Evolutionary conservation across 2,329 filamentous ascomycete species (phyloP), one percentile per base, ranked within the genome.

Genomic region (Zymoseptoria pseudotritici): DNA sequence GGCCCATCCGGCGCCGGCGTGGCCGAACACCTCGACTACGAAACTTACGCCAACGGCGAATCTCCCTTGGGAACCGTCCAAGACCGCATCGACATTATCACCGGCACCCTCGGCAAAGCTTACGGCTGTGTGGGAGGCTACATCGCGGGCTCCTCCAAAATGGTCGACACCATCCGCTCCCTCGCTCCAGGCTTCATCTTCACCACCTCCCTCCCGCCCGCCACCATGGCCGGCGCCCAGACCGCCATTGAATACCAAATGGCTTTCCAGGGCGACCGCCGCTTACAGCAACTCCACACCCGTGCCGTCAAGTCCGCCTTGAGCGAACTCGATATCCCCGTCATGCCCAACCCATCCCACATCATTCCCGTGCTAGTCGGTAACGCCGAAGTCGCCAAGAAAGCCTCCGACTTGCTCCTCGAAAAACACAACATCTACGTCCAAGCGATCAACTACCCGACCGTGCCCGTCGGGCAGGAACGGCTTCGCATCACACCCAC

Each of bases 401-500:
- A 87, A 68, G 94, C 94, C 7, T 96, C 90, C 22, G 94, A 99
- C 73, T 86, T 96, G 79, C 85, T 99, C 21, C 83, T 99, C 13
- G 86, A 89, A 67, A 88, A 96, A 67, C 89, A 96, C 79, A 85
- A 86, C 63, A 97, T 99, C 73, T 99, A 99, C 73, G 94, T 99
- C 24, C 94, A 99, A 78, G 91, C 91, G 58, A 97, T 99, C 83
- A 99, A 99, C 79, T 97, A 97, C 77, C 94, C 94, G 2, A 99
- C 94, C 56, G 94, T 99, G 2, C 94, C 94, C 2, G 91, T 96
- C 6, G 94, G 94, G n/a, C 92, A 99, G 79, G 94, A 99, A 77
- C 87, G 94, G 60, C 87, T 99, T 59, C 89, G 94, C 66, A 91
- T 99, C 75, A 99, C 94, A 1, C 94, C 94, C 0, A 99, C 94